Evolutionary conservation across 192 early-diverging fungal genomes (phyloP).

Genomic region (Pilobolus umbonatus): DNA sequence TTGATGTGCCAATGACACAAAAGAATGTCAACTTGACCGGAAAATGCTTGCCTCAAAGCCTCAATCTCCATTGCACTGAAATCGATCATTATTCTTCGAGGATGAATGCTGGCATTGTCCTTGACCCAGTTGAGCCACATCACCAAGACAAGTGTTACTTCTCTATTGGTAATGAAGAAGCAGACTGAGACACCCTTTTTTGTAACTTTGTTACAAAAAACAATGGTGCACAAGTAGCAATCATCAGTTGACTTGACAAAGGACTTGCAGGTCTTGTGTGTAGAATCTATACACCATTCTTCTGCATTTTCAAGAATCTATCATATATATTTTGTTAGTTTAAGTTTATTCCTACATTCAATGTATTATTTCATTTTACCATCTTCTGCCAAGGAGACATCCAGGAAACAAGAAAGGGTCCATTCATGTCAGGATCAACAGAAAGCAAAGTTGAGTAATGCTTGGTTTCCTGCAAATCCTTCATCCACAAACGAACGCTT

Average conservation of each 20-base stretch:
- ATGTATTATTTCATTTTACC: background rate
- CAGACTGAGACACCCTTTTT: background rate
- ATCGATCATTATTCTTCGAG: slow-evolving; percentile 1
- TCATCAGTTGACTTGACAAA: background rate
- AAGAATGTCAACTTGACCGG: background rate
- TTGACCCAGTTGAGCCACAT: background rate
- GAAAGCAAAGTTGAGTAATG: background rate
- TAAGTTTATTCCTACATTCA: background rate
- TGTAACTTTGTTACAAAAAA: background rate
- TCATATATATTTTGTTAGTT: background rate
- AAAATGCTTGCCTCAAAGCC: background rate
- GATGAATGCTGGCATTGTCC: background rate
- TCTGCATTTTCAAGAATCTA: background rate
- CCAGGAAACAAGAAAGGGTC: background rate
- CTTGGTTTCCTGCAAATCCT: background rate
- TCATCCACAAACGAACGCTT: background rate
- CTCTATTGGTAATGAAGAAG: background rate
- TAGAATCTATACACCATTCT: background rate
- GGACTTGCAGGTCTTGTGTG: background rate
- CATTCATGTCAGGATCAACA: background rate
- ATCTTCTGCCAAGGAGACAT: background rate
- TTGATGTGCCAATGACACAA: slow-evolving; percentile 9
- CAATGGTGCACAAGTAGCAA: background rate
- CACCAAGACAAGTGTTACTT: background rate
- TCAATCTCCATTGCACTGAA: background rate